phyloP scores from a whole-genome alignment of 2,329 filamentous ascomycete genomes.

The Boeremia exigua region DNA sequence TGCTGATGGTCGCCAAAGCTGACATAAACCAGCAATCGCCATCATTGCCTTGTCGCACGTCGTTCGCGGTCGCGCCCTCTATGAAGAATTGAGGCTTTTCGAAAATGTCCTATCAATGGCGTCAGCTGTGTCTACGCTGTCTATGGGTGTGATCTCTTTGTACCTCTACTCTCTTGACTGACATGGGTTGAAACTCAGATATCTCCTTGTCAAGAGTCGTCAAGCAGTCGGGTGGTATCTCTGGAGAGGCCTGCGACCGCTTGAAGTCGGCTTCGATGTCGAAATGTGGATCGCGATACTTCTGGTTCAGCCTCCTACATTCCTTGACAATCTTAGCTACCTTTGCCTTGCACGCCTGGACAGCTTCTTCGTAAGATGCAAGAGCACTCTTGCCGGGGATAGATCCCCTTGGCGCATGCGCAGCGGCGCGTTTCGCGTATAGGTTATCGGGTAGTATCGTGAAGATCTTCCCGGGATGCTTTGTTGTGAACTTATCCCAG shows the following conservation, averaged over 20 bases:
- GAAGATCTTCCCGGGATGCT: constrained; percentile 74
- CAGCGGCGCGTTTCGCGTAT: constrained; percentile 66
- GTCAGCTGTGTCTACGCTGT: constrained; percentile 19
- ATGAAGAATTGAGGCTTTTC: constrained; percentile 78
- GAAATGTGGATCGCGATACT: constrained; percentile 86
- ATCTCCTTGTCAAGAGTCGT: constrained; percentile 53
- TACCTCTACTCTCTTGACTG: constrained; percentile 73
- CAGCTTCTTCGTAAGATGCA: constrained; percentile 75
- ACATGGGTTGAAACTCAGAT: constrained; percentile 64
- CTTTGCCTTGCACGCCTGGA: constrained; percentile 68
- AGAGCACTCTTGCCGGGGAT: constrained; percentile 67
- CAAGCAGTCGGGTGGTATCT: constrained; percentile 56
- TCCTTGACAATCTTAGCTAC: constrained; percentile 65
- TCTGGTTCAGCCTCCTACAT: constrained; percentile 80
- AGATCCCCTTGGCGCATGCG: constrained; percentile 59
- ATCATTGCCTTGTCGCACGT: constrained; percentile 77
- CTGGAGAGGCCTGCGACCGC: constrained; percentile 40
- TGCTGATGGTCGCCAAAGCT: constrained; percentile 76
- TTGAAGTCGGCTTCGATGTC: constrained; percentile 81
- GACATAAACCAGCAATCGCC: constrained; percentile 90
- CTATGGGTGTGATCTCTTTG: not conserved
- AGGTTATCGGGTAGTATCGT: constrained; percentile 73
- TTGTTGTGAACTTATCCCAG: constrained; percentile 73
- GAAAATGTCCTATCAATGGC: constrained; percentile 72
- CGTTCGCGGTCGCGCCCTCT: constrained; percentile 76